Conservation (phyloP, 306 rosid species). For the Pterocarpus santalinus region DNA sequence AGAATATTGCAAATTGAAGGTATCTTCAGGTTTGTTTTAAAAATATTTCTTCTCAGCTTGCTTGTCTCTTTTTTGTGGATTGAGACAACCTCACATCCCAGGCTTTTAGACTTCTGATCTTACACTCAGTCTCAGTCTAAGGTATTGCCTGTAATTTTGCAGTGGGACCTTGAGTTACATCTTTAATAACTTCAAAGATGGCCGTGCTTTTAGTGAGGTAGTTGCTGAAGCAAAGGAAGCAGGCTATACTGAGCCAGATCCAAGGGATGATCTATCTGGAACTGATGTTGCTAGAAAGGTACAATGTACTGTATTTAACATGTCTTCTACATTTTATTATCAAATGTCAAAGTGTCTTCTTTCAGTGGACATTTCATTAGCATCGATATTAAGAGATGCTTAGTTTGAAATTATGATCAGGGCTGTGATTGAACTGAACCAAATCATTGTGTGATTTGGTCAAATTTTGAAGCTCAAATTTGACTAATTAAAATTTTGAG, state of each 20-base stretch:
- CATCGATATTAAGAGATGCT: no score
- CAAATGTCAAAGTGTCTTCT: conserved; percentile 19
- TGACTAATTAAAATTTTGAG: not conserved
- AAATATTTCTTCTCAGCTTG: conserved; percentile 6
- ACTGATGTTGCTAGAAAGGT: conserved; percentile 99
- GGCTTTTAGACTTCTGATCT: not conserved
- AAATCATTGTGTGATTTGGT: no score
- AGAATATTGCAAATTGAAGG: conserved; percentile 95
- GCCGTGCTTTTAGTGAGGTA: conserved; percentile 84
- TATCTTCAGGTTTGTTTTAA: conserved; percentile 77
- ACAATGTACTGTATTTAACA: conserved; percentile 28
- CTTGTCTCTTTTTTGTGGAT: conserved; percentile 49
- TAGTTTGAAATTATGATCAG: no score
- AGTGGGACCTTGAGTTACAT: conserved; percentile 99
- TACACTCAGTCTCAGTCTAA: not conserved
- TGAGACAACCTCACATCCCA: conserved; percentile 45
- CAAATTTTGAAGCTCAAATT: not conserved
- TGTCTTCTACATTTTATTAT: conserved; percentile 13
- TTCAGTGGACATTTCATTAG: no score
- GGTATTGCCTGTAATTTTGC: conserved; percentile 55
- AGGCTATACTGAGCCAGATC: conserved; percentile 98
- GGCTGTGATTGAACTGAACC: no score
- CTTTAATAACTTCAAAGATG: conserved; percentile 81
- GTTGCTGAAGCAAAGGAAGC: conserved; percentile 94
- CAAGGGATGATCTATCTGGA: conserved; percentile 96